A percentile compares a stretch with the other conserved stretches of the same genome.
Evolutionary conservation across 352 stramenopile species (phyloP).

Genomic region (Phytopythium sindhum): DNA sequence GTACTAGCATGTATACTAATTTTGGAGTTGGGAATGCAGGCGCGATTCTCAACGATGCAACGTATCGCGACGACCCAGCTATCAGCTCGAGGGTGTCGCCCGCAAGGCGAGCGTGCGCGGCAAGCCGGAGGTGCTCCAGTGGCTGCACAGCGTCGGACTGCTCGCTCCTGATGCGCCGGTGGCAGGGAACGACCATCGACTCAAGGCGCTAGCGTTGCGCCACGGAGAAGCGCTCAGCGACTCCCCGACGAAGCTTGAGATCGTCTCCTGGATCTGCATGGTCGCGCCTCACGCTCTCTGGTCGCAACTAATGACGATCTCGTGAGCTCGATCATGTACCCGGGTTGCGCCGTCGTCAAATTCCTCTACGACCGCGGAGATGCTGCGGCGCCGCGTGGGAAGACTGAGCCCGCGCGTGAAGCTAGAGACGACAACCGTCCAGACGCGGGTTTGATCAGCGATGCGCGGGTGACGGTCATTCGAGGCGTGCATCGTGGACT

Average conservation of each 20-base stretch:
- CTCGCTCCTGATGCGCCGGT: constrained; percentile 2
- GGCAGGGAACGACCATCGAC: not conserved
- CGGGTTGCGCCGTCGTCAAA: constrained; percentile 4
- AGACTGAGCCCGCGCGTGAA: not conserved
- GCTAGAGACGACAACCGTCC: not conserved
- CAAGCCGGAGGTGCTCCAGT: constrained; percentile 21
- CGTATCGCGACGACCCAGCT: constrained; percentile 11
- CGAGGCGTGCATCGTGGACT: constrained; percentile 22
- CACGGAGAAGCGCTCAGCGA: constrained; percentile 15
- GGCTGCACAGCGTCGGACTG: constrained; percentile 13
- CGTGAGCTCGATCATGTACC: constrained; percentile 5
- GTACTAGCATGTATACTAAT: no score
- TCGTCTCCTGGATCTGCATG: constrained; percentile 26
- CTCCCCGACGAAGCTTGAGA: constrained; percentile 16
- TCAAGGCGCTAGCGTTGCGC: constrained; percentile 17
- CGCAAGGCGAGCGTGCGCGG: constrained; percentile 31
- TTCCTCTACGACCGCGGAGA: constrained; percentile 3
- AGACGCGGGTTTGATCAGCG: not conserved
- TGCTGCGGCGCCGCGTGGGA: not conserved
- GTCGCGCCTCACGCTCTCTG: not conserved
- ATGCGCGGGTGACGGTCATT: constrained; percentile 8
- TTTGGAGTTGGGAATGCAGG: no score
- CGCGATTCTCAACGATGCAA: no score
- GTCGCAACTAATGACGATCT: constrained; percentile 1
- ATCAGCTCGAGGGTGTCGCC: constrained; percentile 17